These are phyloP conservation scores for Phytophthora pseudosyringae DNA, from an alignment of 352 stramenopile species.

Conservation along the genomic window DNA sequence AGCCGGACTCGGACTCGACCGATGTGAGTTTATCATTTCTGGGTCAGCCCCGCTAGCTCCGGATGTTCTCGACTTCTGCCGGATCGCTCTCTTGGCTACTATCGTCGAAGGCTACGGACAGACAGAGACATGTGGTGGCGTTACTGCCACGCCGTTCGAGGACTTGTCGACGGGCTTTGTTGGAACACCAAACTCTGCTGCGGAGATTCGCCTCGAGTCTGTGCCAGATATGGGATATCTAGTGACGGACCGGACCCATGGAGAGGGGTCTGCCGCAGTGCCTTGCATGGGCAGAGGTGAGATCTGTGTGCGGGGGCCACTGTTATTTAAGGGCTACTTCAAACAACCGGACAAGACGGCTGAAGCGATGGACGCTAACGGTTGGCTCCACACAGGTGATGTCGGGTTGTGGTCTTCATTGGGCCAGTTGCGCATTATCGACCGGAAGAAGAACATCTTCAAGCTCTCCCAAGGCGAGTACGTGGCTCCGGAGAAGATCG, in stretches of 20 bases:
- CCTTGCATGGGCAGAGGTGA: constrained; percentile 64
- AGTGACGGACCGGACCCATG: constrained; percentile 70
- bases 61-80: constrained; percentile 95
- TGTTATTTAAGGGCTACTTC: constrained; percentile 95
- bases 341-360: constrained; percentile 93
- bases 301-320: constrained; percentile 78
- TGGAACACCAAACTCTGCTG: constrained; percentile 82
- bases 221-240: constrained; percentile 98
- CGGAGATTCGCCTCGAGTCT: constrained; percentile 94
- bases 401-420: constrained; percentile 95
- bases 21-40: constrained; percentile 91
- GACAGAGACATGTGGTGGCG: constrained; percentile 93
- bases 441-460: constrained; percentile 95
- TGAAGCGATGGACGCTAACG: constrained; percentile 91
- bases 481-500: constrained; percentile 97
- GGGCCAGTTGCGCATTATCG: constrained; percentile 91
- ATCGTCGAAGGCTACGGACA: constrained; percentile 96
- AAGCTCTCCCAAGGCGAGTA: constrained; percentile 97
- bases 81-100: constrained; percentile 87
- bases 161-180: constrained; percentile 88
- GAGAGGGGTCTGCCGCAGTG: constrained; percentile 34
- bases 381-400: constrained; percentile 98
- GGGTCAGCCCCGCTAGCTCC: constrained; percentile 94
- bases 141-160: constrained; percentile 59
- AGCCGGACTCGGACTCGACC: constrained; percentile 85